These are phyloP conservation scores for Solanum paucissectum DNA, from an alignment of 257 asterid genomes.

Conservation along the genomic window DNA sequence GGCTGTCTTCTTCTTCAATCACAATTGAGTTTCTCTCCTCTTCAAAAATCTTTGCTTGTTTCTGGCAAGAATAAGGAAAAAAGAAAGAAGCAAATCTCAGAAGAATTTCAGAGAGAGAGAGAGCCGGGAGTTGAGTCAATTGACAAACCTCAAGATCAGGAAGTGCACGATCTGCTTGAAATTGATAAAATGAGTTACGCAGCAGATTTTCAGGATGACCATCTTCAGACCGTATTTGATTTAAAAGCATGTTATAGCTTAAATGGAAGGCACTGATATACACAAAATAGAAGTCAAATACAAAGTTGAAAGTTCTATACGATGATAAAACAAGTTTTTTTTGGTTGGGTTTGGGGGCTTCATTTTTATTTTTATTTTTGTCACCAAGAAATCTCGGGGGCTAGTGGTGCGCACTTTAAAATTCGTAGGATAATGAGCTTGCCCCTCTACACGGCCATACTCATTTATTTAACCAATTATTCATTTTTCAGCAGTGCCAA, in stretches of 20 bases:
- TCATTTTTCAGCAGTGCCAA: neutral
- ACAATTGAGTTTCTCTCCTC: constrained; percentile 75
- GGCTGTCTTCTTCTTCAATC: constrained; percentile 87
- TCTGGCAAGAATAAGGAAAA: constrained; percentile 28
- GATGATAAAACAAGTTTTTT: neutral
- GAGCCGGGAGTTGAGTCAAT: neutral
- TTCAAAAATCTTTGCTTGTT: constrained; percentile 66
- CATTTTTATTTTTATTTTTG: neutral
- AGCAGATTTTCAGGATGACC: constrained; percentile 91
- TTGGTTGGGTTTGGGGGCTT: neutral
- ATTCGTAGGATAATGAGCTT: neutral
- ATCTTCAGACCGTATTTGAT: constrained; percentile 92
- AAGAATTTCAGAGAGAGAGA: neutral
- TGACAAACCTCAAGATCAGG: constrained; percentile 83
- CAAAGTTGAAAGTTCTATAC: neutral
- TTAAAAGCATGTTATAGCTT: constrained; percentile 92
- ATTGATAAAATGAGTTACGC: constrained; percentile 88
- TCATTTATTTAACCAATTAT: neutral
- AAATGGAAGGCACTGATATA: constrained; percentile 87
- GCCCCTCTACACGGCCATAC: neutral
- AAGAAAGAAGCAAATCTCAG: neutral
- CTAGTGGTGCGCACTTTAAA: neutral
- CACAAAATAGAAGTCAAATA: constrained; percentile 2
- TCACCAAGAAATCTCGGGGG: neutral
- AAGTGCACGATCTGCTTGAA: constrained; percentile 90